Evolutionary conservation across 2,329 filamentous ascomycete species (phyloP).

Genomic region (Talaromyces sp.): DNA sequence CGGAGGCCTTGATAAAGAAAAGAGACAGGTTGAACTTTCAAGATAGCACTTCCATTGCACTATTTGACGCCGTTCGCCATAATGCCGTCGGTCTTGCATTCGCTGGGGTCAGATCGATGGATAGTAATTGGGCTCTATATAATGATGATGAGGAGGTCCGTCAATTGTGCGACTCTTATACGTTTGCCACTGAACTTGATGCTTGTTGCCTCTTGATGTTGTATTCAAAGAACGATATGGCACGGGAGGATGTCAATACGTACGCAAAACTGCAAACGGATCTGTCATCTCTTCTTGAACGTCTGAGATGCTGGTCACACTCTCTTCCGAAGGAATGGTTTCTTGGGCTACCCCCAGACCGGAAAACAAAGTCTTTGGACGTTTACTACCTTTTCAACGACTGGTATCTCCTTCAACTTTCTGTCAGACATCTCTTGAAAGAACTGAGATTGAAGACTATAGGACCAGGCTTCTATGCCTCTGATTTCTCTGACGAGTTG

Average conservation of each 20-base stretch:
- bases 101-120: neutral
- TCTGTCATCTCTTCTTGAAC: neutral
- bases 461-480: neutral
- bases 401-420: constrained; percentile 1
- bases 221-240: neutral
- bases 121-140: neutral
- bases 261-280: neutral
- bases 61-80: constrained; percentile 11
- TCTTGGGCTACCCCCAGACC: neutral
- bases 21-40: constrained; percentile 10
- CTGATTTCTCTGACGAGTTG: neutral
- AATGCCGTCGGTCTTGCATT: constrained; percentile 11
- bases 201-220: constrained; percentile 7
- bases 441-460: neutral
- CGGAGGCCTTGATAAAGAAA: constrained; percentile 11
- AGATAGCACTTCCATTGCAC: constrained; percentile 5
- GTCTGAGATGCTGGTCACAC: neutral
- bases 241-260: neutral
- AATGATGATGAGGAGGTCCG: neutral
- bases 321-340: neutral
- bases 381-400: constrained; percentile 9
- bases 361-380: neutral
- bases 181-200: constrained; percentile 12
- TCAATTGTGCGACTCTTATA: constrained; percentile 13
- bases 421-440: constrained; percentile 3